These are phyloP conservation scores for Penicillium herquei DNA, from an alignment of 495 filamentous ascomycete genomes.

Conservation along the genomic window DNA sequence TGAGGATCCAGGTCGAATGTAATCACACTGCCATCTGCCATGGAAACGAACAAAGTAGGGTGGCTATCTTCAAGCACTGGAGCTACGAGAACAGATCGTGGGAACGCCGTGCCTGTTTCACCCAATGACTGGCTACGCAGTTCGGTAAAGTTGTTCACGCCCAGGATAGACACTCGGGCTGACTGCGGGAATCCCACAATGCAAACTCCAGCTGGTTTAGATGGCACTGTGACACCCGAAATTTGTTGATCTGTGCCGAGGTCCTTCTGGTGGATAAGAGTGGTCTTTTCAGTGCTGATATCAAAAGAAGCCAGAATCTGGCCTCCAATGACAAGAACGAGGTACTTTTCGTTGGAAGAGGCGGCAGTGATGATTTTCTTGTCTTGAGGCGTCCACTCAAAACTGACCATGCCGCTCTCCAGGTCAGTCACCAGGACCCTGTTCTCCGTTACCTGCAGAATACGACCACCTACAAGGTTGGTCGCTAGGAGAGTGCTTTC, in stretches of 20 bases:
- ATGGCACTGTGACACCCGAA: slow-evolving; percentile 72
- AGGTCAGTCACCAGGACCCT: slow-evolving; percentile 62
- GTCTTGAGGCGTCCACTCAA: slow-evolving; percentile 63
- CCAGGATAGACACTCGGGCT: slow-evolving; percentile 68
- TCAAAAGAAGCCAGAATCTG: slow-evolving; percentile 63
- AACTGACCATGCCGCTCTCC: slow-evolving; percentile 64
- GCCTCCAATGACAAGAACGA: slow-evolving; percentile 75
- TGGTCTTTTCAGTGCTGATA: slow-evolving; percentile 52
- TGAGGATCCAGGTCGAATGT: slow-evolving; percentile 70
- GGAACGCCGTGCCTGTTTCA: slow-evolving; percentile 64
- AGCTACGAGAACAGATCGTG: slow-evolving; percentile 76
- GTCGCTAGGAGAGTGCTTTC: slow-evolving; percentile 71
- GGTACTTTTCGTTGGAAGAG: slow-evolving; percentile 63
- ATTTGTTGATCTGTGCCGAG: slow-evolving; percentile 69
- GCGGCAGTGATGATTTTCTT: slow-evolving; percentile 70
- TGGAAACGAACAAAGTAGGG: slow-evolving; percentile 84
- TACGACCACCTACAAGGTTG: slow-evolving; percentile 57
- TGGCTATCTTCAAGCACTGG: slow-evolving; percentile 61
- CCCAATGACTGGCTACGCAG: slow-evolving; percentile 60
- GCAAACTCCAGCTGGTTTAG: slow-evolving; percentile 49
- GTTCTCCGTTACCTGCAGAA: slow-evolving; percentile 77
- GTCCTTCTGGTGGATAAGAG: slow-evolving; percentile 54
- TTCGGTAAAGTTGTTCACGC: slow-evolving; percentile 59
- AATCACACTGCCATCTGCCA: slow-evolving; percentile 90
- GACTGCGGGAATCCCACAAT: slow-evolving; percentile 84